Conservation (phyloP, 306 rosid genomes). For the Spatholobus suberectus region DNA sequence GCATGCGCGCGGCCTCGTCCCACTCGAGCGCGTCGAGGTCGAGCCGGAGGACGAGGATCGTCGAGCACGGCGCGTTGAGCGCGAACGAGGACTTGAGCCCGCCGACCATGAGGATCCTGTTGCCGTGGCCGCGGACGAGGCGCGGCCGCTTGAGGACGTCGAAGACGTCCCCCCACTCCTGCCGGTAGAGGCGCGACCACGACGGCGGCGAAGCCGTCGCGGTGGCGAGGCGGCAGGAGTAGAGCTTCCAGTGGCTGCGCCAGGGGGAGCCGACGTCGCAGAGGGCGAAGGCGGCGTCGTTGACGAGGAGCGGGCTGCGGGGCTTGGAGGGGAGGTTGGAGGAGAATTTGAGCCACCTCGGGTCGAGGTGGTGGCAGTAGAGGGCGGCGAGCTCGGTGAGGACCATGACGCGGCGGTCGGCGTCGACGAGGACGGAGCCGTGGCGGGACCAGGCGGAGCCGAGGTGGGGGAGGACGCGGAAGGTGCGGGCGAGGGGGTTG, state of each 20-base stretch:
- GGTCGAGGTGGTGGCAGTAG: slow-evolving; percentile 40
- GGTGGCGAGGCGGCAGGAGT: slow-evolving; percentile 50
- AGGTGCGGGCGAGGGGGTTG: slow-evolving; percentile 78
- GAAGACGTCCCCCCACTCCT: slow-evolving; percentile 90
- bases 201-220: slow-evolving; percentile 26
- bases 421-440: slow-evolving; percentile 82
- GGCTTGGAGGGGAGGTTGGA: slow-evolving; percentile 89
- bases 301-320: slow-evolving; percentile 76
- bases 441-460: slow-evolving; percentile 99
- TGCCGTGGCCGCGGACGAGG: slow-evolving; percentile 66
- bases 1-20: slow-evolving; percentile 93
- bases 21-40: slow-evolving; percentile 76
- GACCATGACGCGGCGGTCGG: slow-evolving; percentile 75
- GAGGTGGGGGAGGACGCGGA: slow-evolving; percentile 73
- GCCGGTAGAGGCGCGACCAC: slow-evolving; percentile 74
- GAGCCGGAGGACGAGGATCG: slow-evolving; percentile 72
- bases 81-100: slow-evolving; percentile 83
- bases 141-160: slow-evolving; percentile 82
- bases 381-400: slow-evolving; percentile 86
- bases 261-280: slow-evolving; percentile 95
- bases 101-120: slow-evolving; percentile 76
- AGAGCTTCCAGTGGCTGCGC: slow-evolving; percentile 92
- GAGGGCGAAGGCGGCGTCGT: slow-evolving; percentile 71
- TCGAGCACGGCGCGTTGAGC: slow-evolving; percentile 74
- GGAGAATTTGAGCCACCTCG: slow-evolving; percentile 72